Base-by-base conservation (phyloP, 1,284 basidiomycete genomes). In the Leccinum pachyderme region DNA sequence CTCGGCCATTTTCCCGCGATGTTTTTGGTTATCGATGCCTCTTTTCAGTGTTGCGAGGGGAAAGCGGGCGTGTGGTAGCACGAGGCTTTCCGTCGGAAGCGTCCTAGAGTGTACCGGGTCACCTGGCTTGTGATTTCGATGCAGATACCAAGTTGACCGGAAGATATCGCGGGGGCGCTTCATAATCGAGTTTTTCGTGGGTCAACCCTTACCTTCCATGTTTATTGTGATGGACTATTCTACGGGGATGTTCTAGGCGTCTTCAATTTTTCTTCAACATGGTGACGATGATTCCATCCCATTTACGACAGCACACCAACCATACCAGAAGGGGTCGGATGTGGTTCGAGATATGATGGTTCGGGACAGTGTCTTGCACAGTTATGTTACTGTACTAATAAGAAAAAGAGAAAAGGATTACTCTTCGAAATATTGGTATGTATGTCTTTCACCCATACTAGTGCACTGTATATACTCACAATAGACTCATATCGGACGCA, bases 101-200 rank as follows among this genome's bases (percentile, higher is more conserved):
- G 15, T 32, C 7, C 44, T 43, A 43, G 55, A 54, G 58, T 18
- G 56, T 7, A 28, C 31, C 55, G 32, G 48, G 18, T n/a, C n/a
- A 25, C 46, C 54, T 39, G 53, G 28, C 24, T 13, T 28, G 49
- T 28, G 48, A 25, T 31, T 18, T 37, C 11, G 44, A 46, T 18
- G 13, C 11, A 3, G 27, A 46, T 29, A 29, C 27, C 27, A 31
- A 22, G 47, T 35, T 52, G 50, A 5, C 49, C n/a, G 24, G 6
- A 28, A 15, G 31, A 39, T 11, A 9, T 11, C n/a, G n/a, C 5
- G 9, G 28, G 22, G 18, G 15, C 29, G 29, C 22, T 51, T 44
- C 52, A 6, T 54, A 7, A 44, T 45, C 2, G 48, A n/a, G 24
- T 13, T 56, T 47, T n/a, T 22, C 31, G 22, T 27, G 29, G 31